Evolutionary conservation across 2,329 filamentous ascomycete genomes (phyloP).

Genomic region (Colletotrichum liaoningense): DNA sequence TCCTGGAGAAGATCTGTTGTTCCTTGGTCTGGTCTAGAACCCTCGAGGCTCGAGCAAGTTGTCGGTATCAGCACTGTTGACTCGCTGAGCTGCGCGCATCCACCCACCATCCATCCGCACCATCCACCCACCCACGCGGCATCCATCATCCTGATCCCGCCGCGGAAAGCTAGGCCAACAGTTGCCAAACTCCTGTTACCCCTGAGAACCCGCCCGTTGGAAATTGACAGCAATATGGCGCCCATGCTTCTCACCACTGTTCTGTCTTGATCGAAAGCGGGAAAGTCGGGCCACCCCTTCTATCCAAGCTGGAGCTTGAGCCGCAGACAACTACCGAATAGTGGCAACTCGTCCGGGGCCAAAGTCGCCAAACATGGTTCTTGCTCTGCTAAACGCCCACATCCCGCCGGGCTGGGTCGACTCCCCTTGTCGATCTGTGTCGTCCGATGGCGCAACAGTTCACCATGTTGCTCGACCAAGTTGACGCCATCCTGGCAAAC

Average conservation of each 20-base stretch:
- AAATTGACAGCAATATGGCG: constrained; percentile 23
- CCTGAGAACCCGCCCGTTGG: constrained; percentile 19
- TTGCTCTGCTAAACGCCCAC: constrained; percentile 18
- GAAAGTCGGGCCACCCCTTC: not conserved
- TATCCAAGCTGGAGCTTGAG: constrained; percentile 6
- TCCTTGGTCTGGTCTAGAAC: constrained; percentile 19
- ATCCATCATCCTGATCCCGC: constrained; percentile 5
- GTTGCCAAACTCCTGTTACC: not conserved
- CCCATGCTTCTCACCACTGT: constrained; percentile 14
- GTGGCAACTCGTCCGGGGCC: constrained; percentile 11
- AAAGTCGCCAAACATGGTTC: not conserved
- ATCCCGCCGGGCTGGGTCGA: constrained; percentile 15
- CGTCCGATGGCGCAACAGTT: constrained; percentile 25
- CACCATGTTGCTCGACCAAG: not conserved
- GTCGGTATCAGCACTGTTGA: not conserved
- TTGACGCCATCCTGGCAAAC: constrained; percentile 19
- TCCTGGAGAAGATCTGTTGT: constrained; percentile 17
- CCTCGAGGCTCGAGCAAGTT: not conserved
- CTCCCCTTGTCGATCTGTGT: constrained; percentile 10
- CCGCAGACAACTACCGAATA: constrained; percentile 24
- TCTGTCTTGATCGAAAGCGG: constrained; percentile 11
- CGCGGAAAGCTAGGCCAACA: not conserved
- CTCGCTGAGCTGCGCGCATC: not conserved
- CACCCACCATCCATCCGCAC: not conserved
- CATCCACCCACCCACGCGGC: constrained; percentile 5